phyloP scores from a whole-genome alignment of 139 green algal species.

The Penium margaritaceum region DNA sequence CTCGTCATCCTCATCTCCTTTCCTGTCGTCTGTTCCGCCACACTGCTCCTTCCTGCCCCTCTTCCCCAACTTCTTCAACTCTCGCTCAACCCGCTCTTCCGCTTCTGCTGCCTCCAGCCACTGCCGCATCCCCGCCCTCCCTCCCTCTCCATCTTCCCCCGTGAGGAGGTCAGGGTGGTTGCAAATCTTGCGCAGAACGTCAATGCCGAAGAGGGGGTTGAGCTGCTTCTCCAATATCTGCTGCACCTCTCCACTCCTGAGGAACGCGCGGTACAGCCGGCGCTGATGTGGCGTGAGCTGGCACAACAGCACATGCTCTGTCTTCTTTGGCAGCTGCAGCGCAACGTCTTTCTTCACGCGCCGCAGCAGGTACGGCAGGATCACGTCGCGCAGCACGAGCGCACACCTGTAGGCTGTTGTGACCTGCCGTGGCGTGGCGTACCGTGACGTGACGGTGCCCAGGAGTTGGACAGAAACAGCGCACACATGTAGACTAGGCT shows the following conservation, averaged over 20 bases:
- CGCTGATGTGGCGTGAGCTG: conserved; percentile 72
- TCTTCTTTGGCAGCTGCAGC: conserved; percentile 79
- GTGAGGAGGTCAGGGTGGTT: conserved; percentile 94
- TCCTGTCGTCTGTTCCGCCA: not conserved
- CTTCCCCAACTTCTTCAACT: conserved; percentile 4
- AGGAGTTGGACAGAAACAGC: too few relatives aligned
- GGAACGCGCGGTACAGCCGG: conserved; percentile 68
- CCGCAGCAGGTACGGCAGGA: conserved; percentile 89
- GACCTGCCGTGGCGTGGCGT: conserved; percentile 51
- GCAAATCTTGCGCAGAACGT: conserved; percentile 94
- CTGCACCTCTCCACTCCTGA: conserved; percentile 44
- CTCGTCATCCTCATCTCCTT: conserved; percentile 4
- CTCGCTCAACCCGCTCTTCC: not conserved
- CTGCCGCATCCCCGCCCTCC: not conserved
- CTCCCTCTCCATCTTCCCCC: conserved; percentile 19
- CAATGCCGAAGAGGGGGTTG: conserved; percentile 81
- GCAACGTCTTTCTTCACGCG: conserved; percentile 84
- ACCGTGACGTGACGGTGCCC: too few relatives aligned
- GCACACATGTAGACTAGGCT: too few relatives aligned
- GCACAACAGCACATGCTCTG: conserved; percentile 94
- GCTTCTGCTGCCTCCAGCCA: not conserved
- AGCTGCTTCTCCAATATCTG: conserved; percentile 50
- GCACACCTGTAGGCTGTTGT: conserved; percentile 83
- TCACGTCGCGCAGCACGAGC: conserved; percentile 85
- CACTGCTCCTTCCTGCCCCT: conserved; percentile 1